Evolutionary conservation across 1,284 basidiomycete genomes (phyloP).

Genomic region (Malassezia obtusa): DNA sequence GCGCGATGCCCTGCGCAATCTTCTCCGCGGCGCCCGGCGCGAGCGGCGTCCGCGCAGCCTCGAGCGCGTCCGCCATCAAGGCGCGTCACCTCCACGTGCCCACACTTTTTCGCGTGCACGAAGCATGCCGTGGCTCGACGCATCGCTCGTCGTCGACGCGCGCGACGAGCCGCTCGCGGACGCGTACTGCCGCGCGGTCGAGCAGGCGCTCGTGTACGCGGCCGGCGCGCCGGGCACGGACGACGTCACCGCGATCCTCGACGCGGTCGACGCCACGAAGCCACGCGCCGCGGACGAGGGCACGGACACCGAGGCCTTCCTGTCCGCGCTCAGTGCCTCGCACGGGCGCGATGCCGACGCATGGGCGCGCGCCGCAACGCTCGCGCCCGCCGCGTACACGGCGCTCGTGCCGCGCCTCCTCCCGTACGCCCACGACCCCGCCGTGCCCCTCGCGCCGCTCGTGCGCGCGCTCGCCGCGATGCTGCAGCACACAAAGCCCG

Average conservation of each 20-base stretch:
- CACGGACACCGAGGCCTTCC: background rate
- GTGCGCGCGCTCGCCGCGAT: background rate
- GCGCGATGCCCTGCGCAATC: background rate
- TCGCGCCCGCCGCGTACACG: no score
- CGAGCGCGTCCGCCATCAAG: background rate
- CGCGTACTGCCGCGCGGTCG: background rate
- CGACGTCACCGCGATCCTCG: no score
- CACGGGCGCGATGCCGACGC: background rate
- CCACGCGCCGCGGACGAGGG: no score
- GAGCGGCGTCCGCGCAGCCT: background rate
- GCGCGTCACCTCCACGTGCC: background rate
- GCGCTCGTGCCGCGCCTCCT: background rate
- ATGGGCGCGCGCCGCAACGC: background rate
- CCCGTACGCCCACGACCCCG: background rate
- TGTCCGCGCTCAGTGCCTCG: background rate
- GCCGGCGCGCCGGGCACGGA: no score
- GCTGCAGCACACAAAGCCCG: background rate
- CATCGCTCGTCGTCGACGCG: background rate
- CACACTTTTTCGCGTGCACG: background rate
- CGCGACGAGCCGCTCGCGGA: background rate
- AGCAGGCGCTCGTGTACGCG: background rate
- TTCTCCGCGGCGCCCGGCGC: background rate
- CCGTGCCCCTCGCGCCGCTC: background rate
- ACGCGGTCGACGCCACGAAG: no score
- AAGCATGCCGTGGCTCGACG: conserved; percentile 7